phyloP scores from a whole-genome alignment of 2,329 filamentous ascomycete genomes.

The Whalleya microplaca region DNA sequence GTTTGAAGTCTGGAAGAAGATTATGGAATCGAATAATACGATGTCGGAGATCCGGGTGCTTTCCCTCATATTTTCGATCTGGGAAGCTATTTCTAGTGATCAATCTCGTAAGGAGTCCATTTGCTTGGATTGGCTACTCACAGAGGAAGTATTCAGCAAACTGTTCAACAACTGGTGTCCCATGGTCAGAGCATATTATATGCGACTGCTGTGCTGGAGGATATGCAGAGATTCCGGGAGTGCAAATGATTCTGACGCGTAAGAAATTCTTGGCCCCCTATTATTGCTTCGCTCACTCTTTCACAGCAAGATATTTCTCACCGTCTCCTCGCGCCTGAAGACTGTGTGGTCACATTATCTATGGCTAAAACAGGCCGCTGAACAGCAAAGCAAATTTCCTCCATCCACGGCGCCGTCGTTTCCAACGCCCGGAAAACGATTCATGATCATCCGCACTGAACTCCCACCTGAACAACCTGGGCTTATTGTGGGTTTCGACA shows the following conservation, averaged over 20 bases:
- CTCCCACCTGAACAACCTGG: conserved; percentile 51
- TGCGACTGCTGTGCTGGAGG: conserved; percentile 88
- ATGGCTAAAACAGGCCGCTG: conserved; percentile 70
- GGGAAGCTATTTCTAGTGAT: conserved; percentile 72
- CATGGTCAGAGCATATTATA: conserved; percentile 92
- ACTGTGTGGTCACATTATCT: conserved; percentile 80
- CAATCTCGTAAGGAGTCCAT: conserved; percentile 69
- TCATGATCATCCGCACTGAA: conserved; percentile 88
- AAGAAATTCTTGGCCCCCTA: conserved; percentile 41
- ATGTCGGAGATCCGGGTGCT: conserved; percentile 87
- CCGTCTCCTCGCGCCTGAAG: conserved; percentile 69
- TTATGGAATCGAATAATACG: conserved; percentile 82
- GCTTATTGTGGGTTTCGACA: conserved; percentile 55
- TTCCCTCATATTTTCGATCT: conserved; percentile 78
- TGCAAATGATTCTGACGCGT: conserved; percentile 68
- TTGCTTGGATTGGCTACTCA: conserved; percentile 76
- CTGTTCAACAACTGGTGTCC: conserved; percentile 95
- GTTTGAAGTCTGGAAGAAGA: conserved; percentile 77
- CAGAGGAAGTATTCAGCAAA: conserved; percentile 74
- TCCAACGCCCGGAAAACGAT: conserved; percentile 81
- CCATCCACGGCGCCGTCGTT: conserved; percentile 82
- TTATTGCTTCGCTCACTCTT: conserved; percentile 27
- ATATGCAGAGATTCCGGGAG: conserved; percentile 76
- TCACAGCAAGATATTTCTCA: conserved; percentile 69
- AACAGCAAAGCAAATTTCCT: conserved; percentile 54